Percentiles rank a stretch among this genome's conserved stretches.
Evolutionary conservation across 768 basidiomycete species (phyloP).

Genomic region (Rossbeevera mucosa): DNA sequence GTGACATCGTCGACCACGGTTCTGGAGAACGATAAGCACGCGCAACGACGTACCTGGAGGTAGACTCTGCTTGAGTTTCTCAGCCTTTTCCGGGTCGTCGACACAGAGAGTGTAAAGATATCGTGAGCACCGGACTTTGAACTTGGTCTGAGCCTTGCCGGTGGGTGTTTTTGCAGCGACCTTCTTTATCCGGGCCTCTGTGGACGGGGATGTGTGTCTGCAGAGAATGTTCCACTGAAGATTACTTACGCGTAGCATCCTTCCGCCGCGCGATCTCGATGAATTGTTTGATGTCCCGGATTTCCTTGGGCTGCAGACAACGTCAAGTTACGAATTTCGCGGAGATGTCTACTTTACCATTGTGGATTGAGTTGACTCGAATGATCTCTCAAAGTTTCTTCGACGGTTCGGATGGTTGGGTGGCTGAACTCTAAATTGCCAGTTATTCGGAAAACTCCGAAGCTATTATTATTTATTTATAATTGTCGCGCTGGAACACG

Average conservation of each 20-base stretch:
- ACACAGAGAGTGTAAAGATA: conserved; percentile 97
- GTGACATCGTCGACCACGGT: not conserved
- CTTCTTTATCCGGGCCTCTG: conserved; percentile 99
- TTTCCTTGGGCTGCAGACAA: conserved; percentile 80
- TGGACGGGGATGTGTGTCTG: not conserved
- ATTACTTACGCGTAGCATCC: conserved; percentile 87
- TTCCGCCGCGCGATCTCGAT: conserved; percentile 95
- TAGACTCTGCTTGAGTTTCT: conserved; percentile 92
- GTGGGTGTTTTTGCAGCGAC: conserved; percentile 61
- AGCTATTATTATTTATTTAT: too few species aligned
- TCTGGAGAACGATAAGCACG: not conserved
- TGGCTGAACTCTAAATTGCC: conserved; percentile 33
- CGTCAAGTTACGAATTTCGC: not conserved
- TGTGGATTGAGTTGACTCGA: conserved; percentile 10
- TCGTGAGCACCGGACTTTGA: conserved; percentile 96
- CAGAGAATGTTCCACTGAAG: not conserved
- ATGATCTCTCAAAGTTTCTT: not conserved
- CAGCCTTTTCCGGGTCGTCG: conserved; percentile 97
- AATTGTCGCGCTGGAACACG: too few species aligned
- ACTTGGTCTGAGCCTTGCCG: conserved; percentile 86
- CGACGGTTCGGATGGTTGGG: not conserved
- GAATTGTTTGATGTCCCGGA: conserved; percentile 98
- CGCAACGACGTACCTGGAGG: conserved; percentile 73
- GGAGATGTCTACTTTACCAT: conserved; percentile 26
- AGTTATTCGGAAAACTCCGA: conserved; percentile 28